phyloP scores from a whole-genome alignment of 2,329 filamentous ascomycete genomes.

The Cyphellophora europaea region DNA sequence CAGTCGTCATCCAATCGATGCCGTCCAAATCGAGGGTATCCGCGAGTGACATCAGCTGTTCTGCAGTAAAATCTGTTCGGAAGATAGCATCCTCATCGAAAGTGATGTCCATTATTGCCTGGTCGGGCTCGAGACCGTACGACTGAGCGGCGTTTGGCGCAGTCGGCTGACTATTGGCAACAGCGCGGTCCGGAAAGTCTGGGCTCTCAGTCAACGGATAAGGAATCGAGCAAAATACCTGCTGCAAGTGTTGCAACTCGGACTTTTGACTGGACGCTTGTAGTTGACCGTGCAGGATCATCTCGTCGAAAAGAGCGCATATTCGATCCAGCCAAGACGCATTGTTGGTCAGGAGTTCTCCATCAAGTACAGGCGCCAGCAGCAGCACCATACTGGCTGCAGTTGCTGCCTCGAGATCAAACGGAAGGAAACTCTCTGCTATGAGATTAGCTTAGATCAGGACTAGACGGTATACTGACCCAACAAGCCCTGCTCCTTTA shows the following conservation, averaged over 20 bases:
- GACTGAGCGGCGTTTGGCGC: slow-evolving; percentile 1
- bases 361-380: slow-evolving; percentile 29
- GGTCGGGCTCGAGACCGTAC: not conserved
- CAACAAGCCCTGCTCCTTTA: slow-evolving; percentile 38
- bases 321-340: slow-evolving; percentile 32
- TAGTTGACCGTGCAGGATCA: slow-evolving; percentile 31
- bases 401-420: slow-evolving; percentile 38
- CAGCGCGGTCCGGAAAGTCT: slow-evolving; percentile 25
- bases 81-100: slow-evolving; percentile 9
- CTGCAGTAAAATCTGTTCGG: slow-evolving; percentile 11
- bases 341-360: slow-evolving; percentile 26
- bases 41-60: slow-evolving; percentile 14
- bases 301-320: slow-evolving; percentile 37
- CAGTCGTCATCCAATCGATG: slow-evolving; percentile 2
- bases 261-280: slow-evolving; percentile 35
- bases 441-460: slow-evolving; percentile 2
- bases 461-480: slow-evolving; percentile 24
- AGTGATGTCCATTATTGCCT: slow-evolving; percentile 5
- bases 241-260: slow-evolving; percentile 37
- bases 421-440: slow-evolving; percentile 39
- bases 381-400: slow-evolving; percentile 35
- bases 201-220: not conserved
- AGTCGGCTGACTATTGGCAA: not conserved
- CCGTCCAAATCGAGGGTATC: slow-evolving; percentile 13
- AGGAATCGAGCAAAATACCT: not conserved